phyloP scores from a whole-genome alignment of 768 basidiomycete genomes.

The Daedalea quercina region DNA sequence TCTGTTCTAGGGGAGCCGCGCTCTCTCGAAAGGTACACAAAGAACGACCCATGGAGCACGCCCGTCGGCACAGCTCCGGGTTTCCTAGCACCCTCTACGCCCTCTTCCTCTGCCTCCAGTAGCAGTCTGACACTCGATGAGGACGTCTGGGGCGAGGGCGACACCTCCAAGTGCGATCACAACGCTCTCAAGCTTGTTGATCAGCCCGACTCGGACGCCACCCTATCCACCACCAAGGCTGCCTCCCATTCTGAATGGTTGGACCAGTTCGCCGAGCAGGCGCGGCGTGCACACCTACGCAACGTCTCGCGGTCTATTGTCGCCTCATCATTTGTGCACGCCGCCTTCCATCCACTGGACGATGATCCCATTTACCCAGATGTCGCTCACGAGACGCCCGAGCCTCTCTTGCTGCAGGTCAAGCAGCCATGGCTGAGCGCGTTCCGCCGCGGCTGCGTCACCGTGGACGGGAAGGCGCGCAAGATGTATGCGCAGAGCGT shows the following conservation, averaged over 20 bases:
- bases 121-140: neutral
- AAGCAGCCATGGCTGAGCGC: conserved; percentile 5
- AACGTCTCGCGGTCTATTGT: neutral
- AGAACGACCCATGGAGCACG: no score
- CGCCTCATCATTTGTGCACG: conserved; percentile 9
- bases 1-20: no score
- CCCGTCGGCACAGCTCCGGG: no score
- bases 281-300: neutral
- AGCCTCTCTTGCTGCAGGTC: neutral
- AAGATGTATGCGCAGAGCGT: conserved; percentile 3
- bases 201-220: neutral
- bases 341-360: neutral
- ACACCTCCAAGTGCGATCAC: neutral
- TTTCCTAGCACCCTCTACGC: neutral
- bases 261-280: neutral
- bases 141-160: neutral
- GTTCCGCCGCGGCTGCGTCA: conserved; percentile 5
- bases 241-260: neutral
- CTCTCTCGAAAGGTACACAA: no score
- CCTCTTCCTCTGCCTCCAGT: neutral
- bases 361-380: neutral
- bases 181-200: neutral
- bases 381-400: neutral
- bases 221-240: neutral
- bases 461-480: neutral